phyloP scores from a whole-genome alignment of 1,284 basidiomycete genomes.

The Takashimella koratensis region DNA sequence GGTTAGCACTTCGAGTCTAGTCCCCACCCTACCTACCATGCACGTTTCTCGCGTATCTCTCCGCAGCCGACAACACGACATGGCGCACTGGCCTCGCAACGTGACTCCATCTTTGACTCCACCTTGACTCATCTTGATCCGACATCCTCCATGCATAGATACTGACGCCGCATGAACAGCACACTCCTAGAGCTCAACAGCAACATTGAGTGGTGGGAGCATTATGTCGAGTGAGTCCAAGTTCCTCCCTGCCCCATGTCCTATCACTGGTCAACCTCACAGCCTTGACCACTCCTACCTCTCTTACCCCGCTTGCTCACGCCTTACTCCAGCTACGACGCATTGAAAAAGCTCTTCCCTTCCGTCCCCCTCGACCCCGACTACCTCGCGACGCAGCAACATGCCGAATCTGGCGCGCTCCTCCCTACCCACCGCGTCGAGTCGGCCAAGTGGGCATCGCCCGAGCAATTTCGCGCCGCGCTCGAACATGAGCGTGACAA shows the following conservation, averaged over 20 bases:
- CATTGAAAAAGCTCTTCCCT: conserved; percentile 68
- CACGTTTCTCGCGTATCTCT: not conserved
- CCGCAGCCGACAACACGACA: not conserved
- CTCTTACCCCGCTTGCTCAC: not conserved
- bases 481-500: conserved; percentile 82
- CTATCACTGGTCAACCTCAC: not conserved
- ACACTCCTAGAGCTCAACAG: conserved; percentile 87
- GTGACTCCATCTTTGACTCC: not conserved
- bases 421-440: conserved; percentile 47
- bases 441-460: conserved; percentile 44
- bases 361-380: conserved; percentile 45
- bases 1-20: too few species aligned
- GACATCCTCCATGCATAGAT: not conserved
- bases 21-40: not conserved
- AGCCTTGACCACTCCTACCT: not conserved
- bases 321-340: conserved; percentile 61
- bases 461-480: conserved; percentile 67
- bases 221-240: conserved; percentile 63
- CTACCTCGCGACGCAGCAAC: conserved; percentile 55
- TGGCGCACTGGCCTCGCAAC: not conserved
- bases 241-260: not conserved
- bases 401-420: conserved; percentile 58
- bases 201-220: conserved; percentile 90
- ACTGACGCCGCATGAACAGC: conserved; percentile 32
- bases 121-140: not conserved